A percentile compares a stretch with the other conserved stretches of the same genome.
These are phyloP conservation scores for Jacaranda copaia DNA, from an alignment of 257 asterid genomes.

Conservation along the genomic window DNA sequence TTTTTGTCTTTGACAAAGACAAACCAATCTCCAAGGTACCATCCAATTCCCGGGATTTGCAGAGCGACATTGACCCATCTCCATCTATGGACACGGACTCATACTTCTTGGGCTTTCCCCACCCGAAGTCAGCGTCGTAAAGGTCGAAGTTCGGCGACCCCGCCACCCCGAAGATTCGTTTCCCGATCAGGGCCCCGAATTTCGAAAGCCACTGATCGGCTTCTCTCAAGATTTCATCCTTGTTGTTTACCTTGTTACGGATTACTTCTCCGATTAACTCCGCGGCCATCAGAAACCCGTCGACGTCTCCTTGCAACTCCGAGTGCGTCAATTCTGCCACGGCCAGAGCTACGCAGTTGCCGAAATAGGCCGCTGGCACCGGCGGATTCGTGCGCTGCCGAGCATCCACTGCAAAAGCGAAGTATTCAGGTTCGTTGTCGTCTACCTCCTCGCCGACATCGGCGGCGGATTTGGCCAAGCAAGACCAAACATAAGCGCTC, in stretches of 20 bases:
- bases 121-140: conserved; percentile 50
- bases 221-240: conserved; percentile 34
- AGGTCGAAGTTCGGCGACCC: conserved; percentile 54
- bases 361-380: conserved; percentile 50
- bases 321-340: conserved; percentile 31
- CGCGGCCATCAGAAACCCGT: conserved; percentile 45
- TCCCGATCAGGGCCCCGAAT: conserved; percentile 23
- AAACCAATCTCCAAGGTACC: conserved; percentile 52
- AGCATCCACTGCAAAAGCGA: conserved; percentile 46
- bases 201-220: conserved; percentile 43
- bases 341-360: conserved; percentile 43
- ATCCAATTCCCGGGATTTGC: conserved; percentile 46
- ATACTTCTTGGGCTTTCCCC: conserved; percentile 49
- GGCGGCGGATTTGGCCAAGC: conserved; percentile 46
- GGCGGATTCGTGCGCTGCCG: conserved; percentile 53
- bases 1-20: conserved; percentile 38
- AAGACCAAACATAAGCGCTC: conserved; percentile 54
- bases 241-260: conserved; percentile 34
- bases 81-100: conserved; percentile 51
- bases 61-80: conserved; percentile 48
- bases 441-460: conserved; percentile 32
- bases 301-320: conserved; percentile 31
- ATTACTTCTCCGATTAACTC: conserved; percentile 43
- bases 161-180: conserved; percentile 45
- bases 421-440: conserved; percentile 42